These are phyloP conservation scores for Nitzschia putrida DNA, from an alignment of 108 stramenopile genomes.

Conservation along the genomic window DNA sequence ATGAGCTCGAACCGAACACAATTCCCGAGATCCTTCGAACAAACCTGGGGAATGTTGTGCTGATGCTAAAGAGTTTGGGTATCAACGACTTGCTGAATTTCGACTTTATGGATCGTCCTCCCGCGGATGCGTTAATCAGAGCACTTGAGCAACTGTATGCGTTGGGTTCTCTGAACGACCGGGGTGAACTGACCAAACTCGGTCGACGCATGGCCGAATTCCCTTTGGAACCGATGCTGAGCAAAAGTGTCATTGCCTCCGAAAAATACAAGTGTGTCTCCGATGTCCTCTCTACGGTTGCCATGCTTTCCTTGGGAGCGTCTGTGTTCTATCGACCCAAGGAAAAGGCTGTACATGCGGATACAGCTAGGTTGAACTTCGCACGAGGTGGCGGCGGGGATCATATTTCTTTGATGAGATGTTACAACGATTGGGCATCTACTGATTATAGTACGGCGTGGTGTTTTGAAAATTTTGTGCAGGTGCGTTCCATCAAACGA, in stretches of 20 bases:
- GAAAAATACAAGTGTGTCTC: constrained; percentile 94
- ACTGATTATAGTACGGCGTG: constrained; percentile 92
- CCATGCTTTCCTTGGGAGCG: constrained; percentile 94
- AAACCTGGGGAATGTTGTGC: constrained; percentile 98
- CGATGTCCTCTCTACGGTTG: constrained; percentile 90
- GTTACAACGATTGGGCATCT: constrained; percentile 94
- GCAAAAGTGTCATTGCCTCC: constrained; percentile 92
- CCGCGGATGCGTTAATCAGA: constrained; percentile 93
- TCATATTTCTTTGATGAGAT: constrained; percentile 87
- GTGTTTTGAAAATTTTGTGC: constrained; percentile 99
- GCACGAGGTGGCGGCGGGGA: constrained; percentile 98
- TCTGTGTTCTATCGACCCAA: constrained; percentile 97
- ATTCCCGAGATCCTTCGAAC: constrained; percentile 97
- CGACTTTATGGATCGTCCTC: constrained; percentile 99
- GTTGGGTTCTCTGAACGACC: constrained; percentile 98
- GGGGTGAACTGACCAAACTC: constrained; percentile 97
- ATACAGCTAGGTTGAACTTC: constrained; percentile 96
- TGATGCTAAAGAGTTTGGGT: constrained; percentile 97
- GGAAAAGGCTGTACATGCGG: constrained; percentile 97
- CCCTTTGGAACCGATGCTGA: constrained; percentile 97
- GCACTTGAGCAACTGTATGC: constrained; percentile 97
- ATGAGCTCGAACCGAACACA: constrained; percentile 97
- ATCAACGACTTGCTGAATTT: constrained; percentile 97
- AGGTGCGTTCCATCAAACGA: constrained; percentile 89
- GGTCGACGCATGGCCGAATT: constrained; percentile 99